Evolutionary conservation across 164 flowering plant genomes (phyloP), one percentile per base, ranked within the genome.

Genomic region (Aristolochia contorta): DNA sequence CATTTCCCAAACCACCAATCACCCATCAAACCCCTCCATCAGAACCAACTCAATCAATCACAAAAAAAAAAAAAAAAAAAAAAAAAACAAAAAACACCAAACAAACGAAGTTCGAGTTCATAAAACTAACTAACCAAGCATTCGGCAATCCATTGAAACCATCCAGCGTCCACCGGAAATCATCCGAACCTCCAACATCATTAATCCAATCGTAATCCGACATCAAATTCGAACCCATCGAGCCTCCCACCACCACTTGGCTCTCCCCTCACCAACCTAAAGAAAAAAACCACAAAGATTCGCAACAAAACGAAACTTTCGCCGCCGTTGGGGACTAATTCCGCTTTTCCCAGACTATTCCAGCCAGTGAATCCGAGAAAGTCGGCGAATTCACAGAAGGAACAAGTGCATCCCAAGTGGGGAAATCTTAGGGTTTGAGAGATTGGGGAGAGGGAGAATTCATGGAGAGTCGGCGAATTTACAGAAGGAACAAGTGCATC

Each of bases 201-300:
- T 53, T 52, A 22, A 59, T 45, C 68, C 68, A 65, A 53, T 59
- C 68, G 57, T 58, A 56, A 56, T 48, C 67, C 47, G 67, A 30
- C 14, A 64, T 56, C 67, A 30, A 25, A 65, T 65, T 65, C 53
- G 68, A 21, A 24, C 53, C 68, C 68, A 65, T 65, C 20, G 12
- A 48, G 20, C 13, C 25, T 16, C n/a, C 1, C 5, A 18, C 19
- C 6, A 18, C 9, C 51, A 3, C 51, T n/a, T 27, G 30, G 30
- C 30, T 5, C 30, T 27, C 5, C 30, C 30, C 30, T 27, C 30
- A 2, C 30, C 30, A 27, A 27, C 30, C 30, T 27, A 27, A 27
- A 27, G 5, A 2, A 2, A 27, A 27, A 18, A 49, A 49, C 2
- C 14, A 49, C 22, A 18, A 49, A 18, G 1, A 18, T 18, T 20